phyloP scores from a whole-genome alignment of 2,329 filamentous ascomycete species.

The Ophiocordyceps polyrhachis-furcata region DNA sequence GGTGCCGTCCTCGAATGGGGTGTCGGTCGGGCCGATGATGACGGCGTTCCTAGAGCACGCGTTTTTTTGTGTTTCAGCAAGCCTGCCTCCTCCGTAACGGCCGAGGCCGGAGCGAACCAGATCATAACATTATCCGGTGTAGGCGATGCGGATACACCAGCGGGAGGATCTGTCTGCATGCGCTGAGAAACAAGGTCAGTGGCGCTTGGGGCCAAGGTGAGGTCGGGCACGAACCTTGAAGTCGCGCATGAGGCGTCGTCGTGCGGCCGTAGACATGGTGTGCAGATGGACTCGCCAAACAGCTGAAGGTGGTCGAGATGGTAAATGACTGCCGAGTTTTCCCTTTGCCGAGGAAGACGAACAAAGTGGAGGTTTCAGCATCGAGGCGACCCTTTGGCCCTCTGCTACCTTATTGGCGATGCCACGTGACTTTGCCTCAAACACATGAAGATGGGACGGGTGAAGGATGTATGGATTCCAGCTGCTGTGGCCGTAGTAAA shows the following conservation, averaged over 20 bases:
- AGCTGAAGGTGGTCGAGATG: neutral
- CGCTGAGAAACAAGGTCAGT: constrained; percentile 35
- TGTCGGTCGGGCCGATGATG: constrained; percentile 92
- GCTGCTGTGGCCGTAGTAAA: no score
- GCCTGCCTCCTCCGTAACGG: neutral
- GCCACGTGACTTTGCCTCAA: constrained; percentile 2
- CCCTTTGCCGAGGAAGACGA: neutral
- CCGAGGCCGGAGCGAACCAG: constrained; percentile 38
- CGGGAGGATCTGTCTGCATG: constrained; percentile 97
- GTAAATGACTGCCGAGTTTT: neutral
- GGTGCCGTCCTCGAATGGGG: constrained; percentile 94
- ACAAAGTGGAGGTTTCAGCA: neutral
- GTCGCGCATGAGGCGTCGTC: constrained; percentile 94
- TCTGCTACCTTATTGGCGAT: neutral
- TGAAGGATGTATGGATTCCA: neutral
- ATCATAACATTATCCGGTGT: constrained; percentile 96
- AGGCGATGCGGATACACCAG: constrained; percentile 88
- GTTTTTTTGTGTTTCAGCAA: neutral
- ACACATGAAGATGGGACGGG: neutral
- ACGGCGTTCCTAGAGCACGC: constrained; percentile 71
- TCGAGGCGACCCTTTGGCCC: neutral
- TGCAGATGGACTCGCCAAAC: neutral
- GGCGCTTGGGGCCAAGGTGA: constrained; percentile 1
- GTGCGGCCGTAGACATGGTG: constrained; percentile 70
- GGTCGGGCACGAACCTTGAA: constrained; percentile 58